Evolutionary conservation across 2,329 filamentous ascomycete species (phyloP), one percentile per base, ranked within the genome.

Genomic region (Cladosporium colombiae): DNA sequence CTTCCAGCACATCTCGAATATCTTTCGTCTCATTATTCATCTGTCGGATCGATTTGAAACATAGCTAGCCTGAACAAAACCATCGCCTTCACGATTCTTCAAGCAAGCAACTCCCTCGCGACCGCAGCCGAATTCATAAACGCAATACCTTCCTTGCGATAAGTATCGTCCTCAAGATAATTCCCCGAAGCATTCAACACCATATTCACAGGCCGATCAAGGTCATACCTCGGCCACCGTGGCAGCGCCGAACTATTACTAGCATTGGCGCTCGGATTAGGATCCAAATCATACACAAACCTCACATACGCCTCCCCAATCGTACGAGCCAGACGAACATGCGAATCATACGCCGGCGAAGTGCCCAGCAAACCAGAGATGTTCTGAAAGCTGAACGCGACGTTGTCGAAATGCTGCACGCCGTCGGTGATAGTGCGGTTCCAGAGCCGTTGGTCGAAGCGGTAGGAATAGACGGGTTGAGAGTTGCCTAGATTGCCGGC

Each of bases 371-470:
- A 66, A 0, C 82, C 82, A 0, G 78, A 79, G 55, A 83, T 82
- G 64, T 84, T 84, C 70, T 84, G 81, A 71, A 85, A 84, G 67
- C 78, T 81, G 70, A 81, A 84, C 2, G 81, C 81, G 0, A 83
- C 82, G 58, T 84, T 84, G 69, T 78, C 77, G 62, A 83, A 84
- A 67, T 85, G 83, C 65, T 78, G 78, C 21, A 81, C 78, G 2
- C 81, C 81, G 8, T 78, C 77, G 67, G 79, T 78, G 16, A 76
- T 75, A 2, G 71, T 69, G 7, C 78, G 76, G 66, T 80, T 78
- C 75, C 80, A 83, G 25, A 77, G 73, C n/a, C 76, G 74, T 65
- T 82, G 81, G 69, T 84, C 82, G 64, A 84, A 84, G 1, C 82
- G 80, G 73, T 84, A 85, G 66, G 80, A 82, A 68, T 79, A 84